Percentiles rank a stretch among this genome's conserved stretches.
These are phyloP conservation scores for Rubroshorea leprosula DNA, from an alignment of 345 rosid genomes.

Conservation along the genomic window DNA sequence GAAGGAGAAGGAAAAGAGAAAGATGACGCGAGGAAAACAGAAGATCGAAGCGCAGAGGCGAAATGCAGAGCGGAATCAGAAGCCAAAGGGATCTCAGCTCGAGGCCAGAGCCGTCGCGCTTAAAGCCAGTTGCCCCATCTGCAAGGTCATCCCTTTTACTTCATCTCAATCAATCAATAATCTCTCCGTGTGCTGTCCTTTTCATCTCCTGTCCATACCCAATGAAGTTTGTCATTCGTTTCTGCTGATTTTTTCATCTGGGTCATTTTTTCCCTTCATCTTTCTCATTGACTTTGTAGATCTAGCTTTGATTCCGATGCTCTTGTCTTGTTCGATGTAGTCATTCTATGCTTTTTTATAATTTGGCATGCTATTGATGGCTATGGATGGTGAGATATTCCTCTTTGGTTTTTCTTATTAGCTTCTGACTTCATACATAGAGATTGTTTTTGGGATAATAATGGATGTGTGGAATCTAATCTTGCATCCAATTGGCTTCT, in stretches of 20 bases:
- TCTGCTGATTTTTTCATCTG: not conserved
- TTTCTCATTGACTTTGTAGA: not conserved
- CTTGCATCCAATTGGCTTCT: not conserved
- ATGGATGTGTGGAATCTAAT: not conserved
- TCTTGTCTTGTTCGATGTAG: not conserved
- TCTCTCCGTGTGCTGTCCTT: not conserved
- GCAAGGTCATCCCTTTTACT: slow-evolving; percentile 37
- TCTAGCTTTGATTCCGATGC: not conserved
- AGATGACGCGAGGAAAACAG: slow-evolving; percentile 79
- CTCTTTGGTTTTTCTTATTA: not conserved
- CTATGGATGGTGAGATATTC: not conserved
- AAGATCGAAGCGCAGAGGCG: slow-evolving; percentile 69
- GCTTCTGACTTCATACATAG: not conserved
- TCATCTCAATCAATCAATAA: not conserved
- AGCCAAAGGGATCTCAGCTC: slow-evolving; percentile 54
- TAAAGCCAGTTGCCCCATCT: slow-evolving; percentile 63
- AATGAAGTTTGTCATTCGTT: not conserved
- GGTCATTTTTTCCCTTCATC: not conserved
- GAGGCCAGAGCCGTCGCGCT: slow-evolving; percentile 71
- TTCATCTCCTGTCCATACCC: not conserved
- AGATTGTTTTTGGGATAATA: too few species aligned
- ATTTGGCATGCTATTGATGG: too few species aligned
- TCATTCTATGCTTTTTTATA: not conserved
- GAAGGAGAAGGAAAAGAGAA: not conserved
- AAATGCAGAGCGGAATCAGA: slow-evolving; percentile 67